Conservation (phyloP, 495 filamentous ascomycete species). For the Aspergillus olivimuriae region DNA sequence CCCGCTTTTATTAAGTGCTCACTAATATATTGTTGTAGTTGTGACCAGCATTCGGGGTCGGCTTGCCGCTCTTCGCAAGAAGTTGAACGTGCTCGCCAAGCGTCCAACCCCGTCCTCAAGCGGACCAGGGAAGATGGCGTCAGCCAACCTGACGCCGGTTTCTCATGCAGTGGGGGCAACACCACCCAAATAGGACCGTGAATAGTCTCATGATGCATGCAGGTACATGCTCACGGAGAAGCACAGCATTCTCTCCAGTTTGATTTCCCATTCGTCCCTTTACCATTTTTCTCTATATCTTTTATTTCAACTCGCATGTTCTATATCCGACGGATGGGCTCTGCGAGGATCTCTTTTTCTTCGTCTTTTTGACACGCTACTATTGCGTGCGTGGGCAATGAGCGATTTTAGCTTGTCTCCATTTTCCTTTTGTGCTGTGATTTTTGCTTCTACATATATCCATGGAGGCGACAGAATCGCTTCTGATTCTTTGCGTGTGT, state of each 20-base stretch:
- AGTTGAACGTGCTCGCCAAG: constrained; percentile 48
- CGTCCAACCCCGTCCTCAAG: constrained; percentile 39
- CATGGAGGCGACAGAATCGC: too few relatives aligned
- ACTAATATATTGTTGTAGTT: constrained; percentile 38
- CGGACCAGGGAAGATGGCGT: constrained; percentile 22
- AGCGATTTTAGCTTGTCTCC: constrained; percentile 11
- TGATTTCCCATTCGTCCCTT: constrained; percentile 2
- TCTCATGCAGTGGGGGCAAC: constrained; percentile 26
- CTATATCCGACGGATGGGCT: background rate
- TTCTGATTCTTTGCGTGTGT: too few relatives aligned
- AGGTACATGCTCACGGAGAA: constrained; percentile 10
- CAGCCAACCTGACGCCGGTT: constrained; percentile 26
- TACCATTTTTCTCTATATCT: constrained; percentile 2
- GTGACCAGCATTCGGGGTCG: constrained; percentile 55
- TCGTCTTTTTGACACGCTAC: too few relatives aligned
- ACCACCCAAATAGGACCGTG: constrained; percentile 21
- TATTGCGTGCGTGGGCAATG: constrained; percentile 3
- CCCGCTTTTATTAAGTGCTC: background rate
- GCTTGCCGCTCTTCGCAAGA: constrained; percentile 49
- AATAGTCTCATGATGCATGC: constrained; percentile 7
- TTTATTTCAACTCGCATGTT: background rate
- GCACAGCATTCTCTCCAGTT: constrained; percentile 2
- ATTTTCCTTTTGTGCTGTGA: constrained; percentile 1
- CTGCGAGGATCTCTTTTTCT: background rate
- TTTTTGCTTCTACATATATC: too few relatives aligned